Conservation (phyloP, 139 green algal species). For the Chlorella sp. region DNA sequence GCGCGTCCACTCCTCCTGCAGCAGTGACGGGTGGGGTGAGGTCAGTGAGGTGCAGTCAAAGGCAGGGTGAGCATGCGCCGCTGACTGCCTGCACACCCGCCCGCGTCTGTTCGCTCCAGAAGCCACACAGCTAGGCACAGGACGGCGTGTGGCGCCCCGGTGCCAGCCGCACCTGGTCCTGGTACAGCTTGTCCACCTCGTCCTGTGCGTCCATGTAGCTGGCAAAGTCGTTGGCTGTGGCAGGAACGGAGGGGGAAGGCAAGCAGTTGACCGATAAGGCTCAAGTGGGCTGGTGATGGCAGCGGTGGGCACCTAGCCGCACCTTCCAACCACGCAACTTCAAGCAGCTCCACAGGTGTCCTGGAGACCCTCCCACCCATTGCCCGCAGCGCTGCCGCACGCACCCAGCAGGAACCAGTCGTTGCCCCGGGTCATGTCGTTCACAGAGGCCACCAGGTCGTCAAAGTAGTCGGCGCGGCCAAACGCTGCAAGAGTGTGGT, state of each 20-base stretch:
- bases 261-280: too few relatives aligned
- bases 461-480: slow-evolving; percentile 93
- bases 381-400: neutral
- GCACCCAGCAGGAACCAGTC: slow-evolving; percentile 97
- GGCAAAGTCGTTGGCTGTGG: slow-evolving; percentile 88
- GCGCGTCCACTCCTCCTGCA: slow-evolving; percentile 72
- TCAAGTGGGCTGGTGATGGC: neutral
- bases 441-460: slow-evolving; percentile 87
- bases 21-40: too few relatives aligned
- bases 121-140: too few relatives aligned
- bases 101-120: too few relatives aligned
- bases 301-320: too few relatives aligned
- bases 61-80: too few relatives aligned
- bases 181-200: slow-evolving; percentile 84
- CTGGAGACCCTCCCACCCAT: neutral
- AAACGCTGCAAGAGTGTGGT: slow-evolving; percentile 62
- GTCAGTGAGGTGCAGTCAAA: too few relatives aligned
- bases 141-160: too few relatives aligned
- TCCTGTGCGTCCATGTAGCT: slow-evolving; percentile 91
- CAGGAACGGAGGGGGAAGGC: neutral
- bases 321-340: neutral
- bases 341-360: too few relatives aligned
- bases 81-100: too few relatives aligned
- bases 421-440: slow-evolving; percentile 87
- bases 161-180: slow-evolving; percentile 31